A percentile compares a stretch with the other conserved stretches of the same genome.
Conservation (phyloP, 495 filamentous ascomycete species). For the Physcia stellaris region DNA sequence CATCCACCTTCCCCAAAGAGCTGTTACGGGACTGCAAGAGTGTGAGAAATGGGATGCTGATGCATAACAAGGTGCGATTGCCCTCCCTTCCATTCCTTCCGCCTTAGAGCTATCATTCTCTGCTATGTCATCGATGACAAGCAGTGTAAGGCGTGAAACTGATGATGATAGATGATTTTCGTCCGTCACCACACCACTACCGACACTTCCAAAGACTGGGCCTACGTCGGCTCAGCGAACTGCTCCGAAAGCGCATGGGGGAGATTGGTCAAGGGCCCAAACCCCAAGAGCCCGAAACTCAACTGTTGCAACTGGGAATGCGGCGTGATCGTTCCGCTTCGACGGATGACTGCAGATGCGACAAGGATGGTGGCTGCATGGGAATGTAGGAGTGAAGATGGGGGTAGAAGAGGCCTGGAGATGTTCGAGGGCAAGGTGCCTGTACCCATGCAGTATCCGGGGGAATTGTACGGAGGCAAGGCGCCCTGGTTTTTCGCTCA, state of each 20-base stretch:
- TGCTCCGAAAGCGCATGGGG: slow-evolving; percentile 89
- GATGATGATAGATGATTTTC: slow-evolving; percentile 41
- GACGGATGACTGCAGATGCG: slow-evolving; percentile 2
- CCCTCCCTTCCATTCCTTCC: background rate
- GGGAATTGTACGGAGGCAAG: slow-evolving; percentile 25
- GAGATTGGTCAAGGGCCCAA: slow-evolving; percentile 51
- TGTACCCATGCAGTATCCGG: slow-evolving; percentile 59
- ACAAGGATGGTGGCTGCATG: background rate
- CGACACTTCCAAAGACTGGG: slow-evolving; percentile 37
- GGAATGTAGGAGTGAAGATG: slow-evolving; percentile 1
- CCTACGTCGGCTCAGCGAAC: slow-evolving; percentile 87
- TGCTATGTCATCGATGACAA: too few relatives aligned
- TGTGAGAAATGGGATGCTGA: slow-evolving; percentile 50
- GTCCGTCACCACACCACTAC: slow-evolving; percentile 30
- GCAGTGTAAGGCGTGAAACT: background rate
- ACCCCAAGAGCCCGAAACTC: slow-evolving; percentile 51
- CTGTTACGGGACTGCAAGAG: slow-evolving; percentile 65
- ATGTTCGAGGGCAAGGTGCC: slow-evolving; percentile 47
- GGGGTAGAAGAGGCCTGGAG: slow-evolving; percentile 4
- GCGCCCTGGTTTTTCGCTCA: slow-evolving; percentile 13
- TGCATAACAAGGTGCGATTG: slow-evolving; percentile 64
- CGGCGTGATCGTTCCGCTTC: slow-evolving; percentile 58
- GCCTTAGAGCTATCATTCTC: too few relatives aligned
- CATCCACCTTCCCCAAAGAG: slow-evolving; percentile 50
- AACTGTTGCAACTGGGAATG: slow-evolving; percentile 95